phyloP scores from a whole-genome alignment of 1,284 basidiomycete genomes.

The Marasmius oreades region DNA sequence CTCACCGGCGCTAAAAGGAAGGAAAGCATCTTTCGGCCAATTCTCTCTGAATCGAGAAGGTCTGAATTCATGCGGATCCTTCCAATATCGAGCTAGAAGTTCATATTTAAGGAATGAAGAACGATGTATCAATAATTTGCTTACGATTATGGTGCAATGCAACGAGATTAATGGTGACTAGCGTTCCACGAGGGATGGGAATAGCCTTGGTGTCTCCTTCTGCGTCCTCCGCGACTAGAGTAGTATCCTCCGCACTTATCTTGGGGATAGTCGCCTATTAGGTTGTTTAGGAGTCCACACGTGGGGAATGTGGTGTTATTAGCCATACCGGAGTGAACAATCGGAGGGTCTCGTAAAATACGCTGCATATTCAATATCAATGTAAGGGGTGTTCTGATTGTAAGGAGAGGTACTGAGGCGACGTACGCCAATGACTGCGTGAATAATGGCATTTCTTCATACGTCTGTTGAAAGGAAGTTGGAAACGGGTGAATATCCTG shows the following conservation, averaged over 20 bases:
- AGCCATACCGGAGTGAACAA: conserved; percentile 53
- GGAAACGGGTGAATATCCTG: background rate
- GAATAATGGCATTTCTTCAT: conserved; percentile 49
- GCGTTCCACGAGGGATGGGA: conserved; percentile 41
- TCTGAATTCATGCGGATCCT: conserved; percentile 45
- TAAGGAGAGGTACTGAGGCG: background rate
- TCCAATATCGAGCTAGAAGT: conserved; percentile 46
- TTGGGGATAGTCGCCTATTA: conserved; percentile 48
- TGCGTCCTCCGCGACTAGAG: conserved; percentile 31
- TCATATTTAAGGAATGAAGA: too few relatives aligned
- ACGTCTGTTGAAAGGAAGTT: conserved; percentile 31
- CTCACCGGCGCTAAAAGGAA: conserved; percentile 50
- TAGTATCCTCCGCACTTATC: conserved; percentile 41
- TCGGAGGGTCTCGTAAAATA: conserved; percentile 58
- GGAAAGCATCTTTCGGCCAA: conserved; percentile 47
- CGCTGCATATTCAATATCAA: conserved; percentile 37
- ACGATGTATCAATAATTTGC: too few relatives aligned
- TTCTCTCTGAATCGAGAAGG: conserved; percentile 49
- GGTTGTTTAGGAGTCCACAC: background rate
- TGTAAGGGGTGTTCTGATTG: conserved; percentile 7
- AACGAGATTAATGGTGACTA: conserved; percentile 35
- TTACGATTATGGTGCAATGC: conserved; percentile 47
- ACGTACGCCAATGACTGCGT: conserved; percentile 42
- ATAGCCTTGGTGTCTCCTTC: conserved; percentile 35
- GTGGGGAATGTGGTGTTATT: background rate